These are phyloP conservation scores for Oryza meridionalis DNA, from an alignment of 176 grass and related monocot genomes.

Conservation along the genomic window DNA sequence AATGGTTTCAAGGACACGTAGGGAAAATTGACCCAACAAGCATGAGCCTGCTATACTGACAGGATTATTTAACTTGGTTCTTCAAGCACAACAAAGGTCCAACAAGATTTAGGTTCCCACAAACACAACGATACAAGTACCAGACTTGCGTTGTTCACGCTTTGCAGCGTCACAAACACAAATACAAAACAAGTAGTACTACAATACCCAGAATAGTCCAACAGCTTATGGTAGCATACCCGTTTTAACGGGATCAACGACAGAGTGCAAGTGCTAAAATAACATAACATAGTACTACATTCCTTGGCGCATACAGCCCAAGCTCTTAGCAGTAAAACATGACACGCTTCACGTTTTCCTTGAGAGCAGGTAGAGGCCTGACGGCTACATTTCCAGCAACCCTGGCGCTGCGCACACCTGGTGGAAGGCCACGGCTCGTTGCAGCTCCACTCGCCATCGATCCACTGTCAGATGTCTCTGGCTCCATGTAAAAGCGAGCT, in stretches of 20 bases:
- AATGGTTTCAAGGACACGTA: too few relatives aligned
- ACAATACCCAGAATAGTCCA: neutral
- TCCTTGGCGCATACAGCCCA: neutral
- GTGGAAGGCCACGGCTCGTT: constrained; percentile 51
- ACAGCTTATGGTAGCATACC: neutral
- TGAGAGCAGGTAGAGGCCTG: constrained; percentile 85
- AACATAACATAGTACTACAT: constrained; percentile 9
- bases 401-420: constrained; percentile 51
- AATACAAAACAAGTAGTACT: constrained; percentile 2
- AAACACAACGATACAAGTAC: neutral
- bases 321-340: constrained; percentile 90
- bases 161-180: neutral
- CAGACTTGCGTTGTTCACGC: neutral
- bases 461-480: constrained; percentile 84
- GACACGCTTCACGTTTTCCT: constrained; percentile 88
- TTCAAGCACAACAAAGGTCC: constrained; percentile 1
- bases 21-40: too few relatives aligned
- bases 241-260: neutral
- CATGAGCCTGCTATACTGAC: neutral
- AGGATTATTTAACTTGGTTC: neutral
- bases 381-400: constrained; percentile 68
- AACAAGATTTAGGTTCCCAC: constrained; percentile 1
- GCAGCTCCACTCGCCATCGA: constrained; percentile 66
- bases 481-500: constrained; percentile 91
- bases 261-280: constrained; percentile 2